These are phyloP conservation scores for Pythium brachiatum DNA, from an alignment of 352 stramenopile species.

Conservation along the genomic window DNA sequence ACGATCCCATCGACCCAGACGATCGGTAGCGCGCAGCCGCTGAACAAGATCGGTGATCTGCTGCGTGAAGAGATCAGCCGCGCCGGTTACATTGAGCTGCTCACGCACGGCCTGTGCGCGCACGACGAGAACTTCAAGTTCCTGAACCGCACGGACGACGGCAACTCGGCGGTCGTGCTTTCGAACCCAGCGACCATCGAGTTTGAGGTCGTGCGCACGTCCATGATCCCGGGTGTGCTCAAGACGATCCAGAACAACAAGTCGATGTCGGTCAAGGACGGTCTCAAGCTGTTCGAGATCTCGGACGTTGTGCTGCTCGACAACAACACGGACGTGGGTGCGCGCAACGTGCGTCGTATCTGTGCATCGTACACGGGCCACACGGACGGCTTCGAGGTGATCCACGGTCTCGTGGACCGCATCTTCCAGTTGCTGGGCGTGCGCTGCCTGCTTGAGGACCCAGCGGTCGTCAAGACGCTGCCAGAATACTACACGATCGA, in stretches of 20 bases:
- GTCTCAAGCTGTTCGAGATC: slow-evolving; percentile 99
- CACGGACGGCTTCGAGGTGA: slow-evolving; percentile 98
- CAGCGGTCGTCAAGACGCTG: slow-evolving; percentile 54
- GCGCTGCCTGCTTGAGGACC: slow-evolving; percentile 62
- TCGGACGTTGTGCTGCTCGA: slow-evolving; percentile 98
- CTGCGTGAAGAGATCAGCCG: slow-evolving; percentile 97
- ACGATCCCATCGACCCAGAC: slow-evolving; percentile 95
- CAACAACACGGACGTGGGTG: slow-evolving; percentile 90
- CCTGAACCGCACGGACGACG: slow-evolving; percentile 83
- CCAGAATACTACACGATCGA: slow-evolving; percentile 83
- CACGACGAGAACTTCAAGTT: slow-evolving; percentile 98
- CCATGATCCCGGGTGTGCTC: slow-evolving; percentile 96
- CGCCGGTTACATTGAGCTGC: slow-evolving; percentile 97
- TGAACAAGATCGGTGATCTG: slow-evolving; percentile 98
- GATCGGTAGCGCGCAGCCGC: slow-evolving; percentile 93
- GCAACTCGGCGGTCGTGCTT: slow-evolving; percentile 90
- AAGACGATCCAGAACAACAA: slow-evolving; percentile 99
- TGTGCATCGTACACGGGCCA: slow-evolving; percentile 96
- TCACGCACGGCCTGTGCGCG: slow-evolving; percentile 97
- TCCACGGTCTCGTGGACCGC: slow-evolving; percentile 98
- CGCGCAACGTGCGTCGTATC: slow-evolving; percentile 94
- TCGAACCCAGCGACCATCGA: slow-evolving; percentile 99
- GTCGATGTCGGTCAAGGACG: slow-evolving; percentile 93
- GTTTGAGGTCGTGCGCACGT: slow-evolving; percentile 99
- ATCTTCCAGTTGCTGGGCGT: slow-evolving; percentile 98